Evolutionary conservation across 164 flowering plant species (phyloP), one percentile per base, ranked within the genome.

Genomic region (Akebia trifoliata): DNA sequence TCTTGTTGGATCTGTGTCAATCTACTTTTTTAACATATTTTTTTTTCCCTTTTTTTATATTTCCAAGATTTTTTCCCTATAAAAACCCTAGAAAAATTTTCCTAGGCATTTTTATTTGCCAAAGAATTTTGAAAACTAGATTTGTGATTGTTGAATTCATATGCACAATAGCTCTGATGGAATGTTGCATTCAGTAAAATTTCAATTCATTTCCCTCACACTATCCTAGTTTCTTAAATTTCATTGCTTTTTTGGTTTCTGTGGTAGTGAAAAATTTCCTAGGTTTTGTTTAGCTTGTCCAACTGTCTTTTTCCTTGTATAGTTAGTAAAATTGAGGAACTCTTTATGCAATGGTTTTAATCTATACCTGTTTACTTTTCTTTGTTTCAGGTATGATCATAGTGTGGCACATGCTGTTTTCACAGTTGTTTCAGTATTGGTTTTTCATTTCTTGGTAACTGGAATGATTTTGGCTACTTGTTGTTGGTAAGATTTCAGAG

Each of bases 401-500:
- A 88, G 87, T 66, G 70, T 75, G 18, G 78, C 70, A 32, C 97
- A 94, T 78, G 83, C 99, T 54, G 69, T 80, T 69, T 84, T 74
- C 67, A 96, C 90, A 43, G 76, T 88, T 60, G 53, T 86, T 32
- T 78, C 96, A 20, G 91, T 86, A 44, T 65, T 88, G 75, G 62
- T 83, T 65, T 77, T 83, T 69, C 97, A 94, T 70, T 94, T 94
- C 72, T 51, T 90, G 53, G 29, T 82, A 40, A 74, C 78, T 38
- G 99, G 97, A 43, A 76, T 66, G n/a, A 42, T 78, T 61, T 58
- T 94, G 74, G 93, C 97, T 26, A 83, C 97, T 43, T 75, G 72
- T 74, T 86, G 87, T 72, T 94, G 99, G 99, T 94, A 82, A 83
- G 87, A 43, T 39, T 50, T 66, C 56, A 22, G 20, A 2, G 20